phyloP scores from a whole-genome alignment of 139 green algal species.

The Tetradesmus obliquus region DNA sequence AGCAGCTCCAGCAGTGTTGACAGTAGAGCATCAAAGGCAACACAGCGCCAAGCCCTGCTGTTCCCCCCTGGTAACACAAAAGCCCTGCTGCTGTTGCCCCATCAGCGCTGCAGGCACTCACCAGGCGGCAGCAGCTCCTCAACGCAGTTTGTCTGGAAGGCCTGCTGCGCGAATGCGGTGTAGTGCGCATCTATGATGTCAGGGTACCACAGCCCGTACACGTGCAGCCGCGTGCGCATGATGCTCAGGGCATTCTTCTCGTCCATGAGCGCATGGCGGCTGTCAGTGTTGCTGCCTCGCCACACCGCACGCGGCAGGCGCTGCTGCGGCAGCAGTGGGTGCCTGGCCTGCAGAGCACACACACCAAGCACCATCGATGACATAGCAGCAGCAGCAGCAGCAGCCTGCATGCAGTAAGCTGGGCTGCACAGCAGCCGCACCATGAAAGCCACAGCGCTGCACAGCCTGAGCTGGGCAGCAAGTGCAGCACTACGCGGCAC shows the following conservation, averaged over 20 bases:
- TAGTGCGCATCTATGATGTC: constrained; percentile 45
- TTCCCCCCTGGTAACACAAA: no score
- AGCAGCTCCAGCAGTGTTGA: not conserved
- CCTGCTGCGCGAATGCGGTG: constrained; percentile 32
- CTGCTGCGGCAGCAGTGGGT: constrained; percentile 11
- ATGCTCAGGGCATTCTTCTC: constrained; percentile 46
- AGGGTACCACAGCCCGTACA: constrained; percentile 43
- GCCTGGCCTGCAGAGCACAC: not conserved
- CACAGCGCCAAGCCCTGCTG: no score
- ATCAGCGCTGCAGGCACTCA: not conserved
- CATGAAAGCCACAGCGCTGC: no score
- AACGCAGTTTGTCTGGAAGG: constrained; percentile 40
- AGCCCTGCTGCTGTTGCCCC: no score
- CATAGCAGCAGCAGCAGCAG: not conserved
- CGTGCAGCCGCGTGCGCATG: constrained; percentile 49
- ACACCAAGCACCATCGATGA: not conserved
- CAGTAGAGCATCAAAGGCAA: not conserved
- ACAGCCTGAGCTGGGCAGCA: no score
- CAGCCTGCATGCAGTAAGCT: constrained; percentile 3
- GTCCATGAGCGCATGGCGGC: constrained; percentile 5
- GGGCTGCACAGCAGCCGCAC: not conserved
- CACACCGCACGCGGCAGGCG: constrained; percentile 49
- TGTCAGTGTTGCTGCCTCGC: constrained; percentile 62
- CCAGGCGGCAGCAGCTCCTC: constrained; percentile 29
- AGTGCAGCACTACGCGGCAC: no score